Evolutionary conservation across 345 rosid species (phyloP), one percentile per base, ranked within the genome.

Genomic region (Bruguiera parviflora): DNA sequence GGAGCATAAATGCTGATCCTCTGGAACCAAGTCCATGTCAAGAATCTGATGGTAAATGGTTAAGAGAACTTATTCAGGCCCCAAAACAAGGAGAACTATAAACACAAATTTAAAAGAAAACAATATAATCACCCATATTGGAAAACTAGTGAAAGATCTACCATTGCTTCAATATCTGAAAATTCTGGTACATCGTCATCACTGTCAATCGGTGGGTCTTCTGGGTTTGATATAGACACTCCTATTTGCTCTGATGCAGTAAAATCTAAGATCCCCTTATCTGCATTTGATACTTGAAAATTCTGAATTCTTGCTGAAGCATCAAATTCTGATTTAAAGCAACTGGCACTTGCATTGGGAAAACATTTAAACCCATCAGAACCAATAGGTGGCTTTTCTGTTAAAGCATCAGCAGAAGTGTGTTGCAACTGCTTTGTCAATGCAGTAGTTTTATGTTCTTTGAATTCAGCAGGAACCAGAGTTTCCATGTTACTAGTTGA

Each of bases 81-180:
- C 25, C 3, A 47, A 53, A 58, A 71, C 35, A 21, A 22, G 22
- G 5, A 18, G 19, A n/a, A 49, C 33, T 15, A 28, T 25, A 65
- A 55, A 15, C 8, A 53, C 8, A 9, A 3, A 8, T 8, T 8
- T 37, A 37, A 37, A 75, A 21, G 35, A 49, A 43, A 63, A 16
- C 58, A 1, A 47, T 2, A 57, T 13, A 71, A 67, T 24, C 5
- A 8, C 10, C 10, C 53, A 75, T 31, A 39, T 47, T 20, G 39
- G 57, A 66, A 61, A 58, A 25, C 21, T 8, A 57, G 51, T 53
- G 69, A 27, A 75, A 43, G 25, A 63, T 20, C 67, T 84, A 91
- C 98, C 96, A 94, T 91, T 51, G 96, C 87, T 82, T 94, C 97
- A 27, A 91, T 79, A 70, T 88, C 96, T 59, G 92, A 88, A 80